phyloP scores from a whole-genome alignment of 2,329 filamentous ascomycete genomes.

The Geoglossum cookeanum region DNA sequence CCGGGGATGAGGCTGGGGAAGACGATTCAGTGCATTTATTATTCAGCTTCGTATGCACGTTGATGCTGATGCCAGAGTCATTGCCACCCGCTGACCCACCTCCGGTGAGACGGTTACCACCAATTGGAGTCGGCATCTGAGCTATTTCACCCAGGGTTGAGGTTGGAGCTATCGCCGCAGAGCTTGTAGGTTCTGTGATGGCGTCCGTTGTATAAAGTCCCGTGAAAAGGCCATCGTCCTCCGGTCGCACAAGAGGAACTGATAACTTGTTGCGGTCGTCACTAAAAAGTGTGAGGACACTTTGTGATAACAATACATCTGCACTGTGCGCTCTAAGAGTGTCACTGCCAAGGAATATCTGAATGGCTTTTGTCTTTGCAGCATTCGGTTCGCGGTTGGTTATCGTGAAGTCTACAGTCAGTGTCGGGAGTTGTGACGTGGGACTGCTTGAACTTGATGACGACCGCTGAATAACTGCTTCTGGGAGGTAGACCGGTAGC shows the following conservation, averaged over 20 bases:
- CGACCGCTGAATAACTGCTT: slow-evolving; percentile 64
- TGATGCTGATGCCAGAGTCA: not conserved
- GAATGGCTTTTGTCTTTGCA: slow-evolving; percentile 44
- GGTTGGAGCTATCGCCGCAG: not conserved
- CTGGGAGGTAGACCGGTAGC: slow-evolving; percentile 71
- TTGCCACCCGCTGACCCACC: not conserved
- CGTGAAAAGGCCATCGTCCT: slow-evolving; percentile 67
- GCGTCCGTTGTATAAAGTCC: slow-evolving; percentile 41
- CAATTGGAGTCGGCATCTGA: not conserved
- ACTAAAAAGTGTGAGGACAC: slow-evolving; percentile 71
- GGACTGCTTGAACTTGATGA: slow-evolving; percentile 57
- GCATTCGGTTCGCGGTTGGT: slow-evolving; percentile 33
- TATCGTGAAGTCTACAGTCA: slow-evolving; percentile 64
- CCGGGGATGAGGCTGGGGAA: not conserved
- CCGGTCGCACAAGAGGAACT: slow-evolving; percentile 80
- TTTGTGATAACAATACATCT: slow-evolving; percentile 81
- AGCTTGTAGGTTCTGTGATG: slow-evolving; percentile 11
- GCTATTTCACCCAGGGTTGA: slow-evolving; percentile 5
- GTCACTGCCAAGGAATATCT: slow-evolving; percentile 82
- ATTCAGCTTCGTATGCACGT: not conserved
- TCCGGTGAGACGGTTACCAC: not conserved
- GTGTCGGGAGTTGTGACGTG: slow-evolving; percentile 59
- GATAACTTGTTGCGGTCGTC: slow-evolving; percentile 73
- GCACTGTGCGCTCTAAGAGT: slow-evolving; percentile 69
- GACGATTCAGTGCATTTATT: not conserved